Base-by-base conservation (phyloP, 2,329 filamentous ascomycete species). In the Aspergillus flavus region DNA sequence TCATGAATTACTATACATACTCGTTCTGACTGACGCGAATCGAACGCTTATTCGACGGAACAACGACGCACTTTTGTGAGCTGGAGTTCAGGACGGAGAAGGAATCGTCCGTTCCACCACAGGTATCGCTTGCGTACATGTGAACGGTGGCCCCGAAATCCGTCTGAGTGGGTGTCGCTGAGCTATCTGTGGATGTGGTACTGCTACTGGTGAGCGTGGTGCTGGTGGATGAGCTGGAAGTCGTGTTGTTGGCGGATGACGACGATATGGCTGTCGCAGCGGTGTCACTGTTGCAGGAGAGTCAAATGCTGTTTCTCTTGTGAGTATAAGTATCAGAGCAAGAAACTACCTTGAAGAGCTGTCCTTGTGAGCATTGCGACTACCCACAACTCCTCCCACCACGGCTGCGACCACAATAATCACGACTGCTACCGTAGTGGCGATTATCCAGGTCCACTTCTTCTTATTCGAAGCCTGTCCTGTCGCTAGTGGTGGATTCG, bases 331-430 rank as follows among this genome's bases (percentile, higher is more conserved):
- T 14, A 16, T 36, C 5, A 6, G 0, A 16, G 34, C 7, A 26
- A 52, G 14, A 5, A n/a, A 52, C 0, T 10, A 52, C 48, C 48
- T 52, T n/a, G 21, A 5, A 16, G 26, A 14, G 28, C 3, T 28
- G 26, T 11, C 39, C 46, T 53, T 28, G 14, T 59, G 58, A 3
- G 46, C 58, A 28, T 32, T 46, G 14, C 46, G 58, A 53, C 45
- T 41, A n/a, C 58, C 58, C 4, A 59, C 9, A 5, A 59, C 58
- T 7, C 58, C 58, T 41, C 58, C 58, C 19, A 59, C 58, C n/a
- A 59, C 58, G 4, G 58, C 58, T 1, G 45, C 58, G 26, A 54
- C n/a, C 14, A 54, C 46, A 23, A 59, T 30, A 26, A 53, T 14
- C 34, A 32, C 46, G 14, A 54, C 32, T 4, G 48, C 16, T 16